Base-by-base conservation (phyloP, 2,329 filamentous ascomycete genomes). In the Neofusicoccum laricinum region DNA sequence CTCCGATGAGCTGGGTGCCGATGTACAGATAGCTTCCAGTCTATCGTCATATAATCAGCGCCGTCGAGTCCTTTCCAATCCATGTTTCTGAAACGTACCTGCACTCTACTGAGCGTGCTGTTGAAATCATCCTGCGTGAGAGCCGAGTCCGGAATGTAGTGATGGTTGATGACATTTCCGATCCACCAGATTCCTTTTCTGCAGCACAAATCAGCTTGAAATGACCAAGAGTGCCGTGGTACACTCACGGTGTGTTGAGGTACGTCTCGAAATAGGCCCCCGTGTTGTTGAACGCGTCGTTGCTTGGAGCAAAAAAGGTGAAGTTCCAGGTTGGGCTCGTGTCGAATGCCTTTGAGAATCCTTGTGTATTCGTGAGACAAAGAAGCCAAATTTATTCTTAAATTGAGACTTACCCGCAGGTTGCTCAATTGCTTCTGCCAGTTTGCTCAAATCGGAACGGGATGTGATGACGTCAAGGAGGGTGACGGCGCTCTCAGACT, bases 171-270 rank as follows among this genome's bases (percentile, higher is more conserved):
- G 19, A 64, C 21, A 15, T 64, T 64, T 12, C 55, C 63, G 6
- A 61, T 43, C 63, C 63, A 64, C 63, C 63, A 64, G 12, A 30
- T 64, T 40, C 63, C 63, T 41, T 64, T 64, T 5, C 50, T 55
- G 1, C 2, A 8, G 25, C 7, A 30, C 11, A 14, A n/a, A 0
- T 19, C 2, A 21, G n/a, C 12, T 1, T 21, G n/a, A 21, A 7
- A 1, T 19, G 7, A 7, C 3, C 10, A 11, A 2, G 7, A 12
- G 1, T 10, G 14, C 0, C 3, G 3, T 0, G 10, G 8, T 4
- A 0, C 2, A 15, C 50, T 25, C n/a, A 55, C 36, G 50, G 4
- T 25, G 50, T 55, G 4, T 7, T 25, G 10, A 19, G 7, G n/a
- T 55, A 55, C 1, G 50, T 55, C n/a, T 55, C 36, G 15, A 55